Conservation (phyloP, 1,284 basidiomycete genomes). For the Sanguinoderma infundibulare region DNA sequence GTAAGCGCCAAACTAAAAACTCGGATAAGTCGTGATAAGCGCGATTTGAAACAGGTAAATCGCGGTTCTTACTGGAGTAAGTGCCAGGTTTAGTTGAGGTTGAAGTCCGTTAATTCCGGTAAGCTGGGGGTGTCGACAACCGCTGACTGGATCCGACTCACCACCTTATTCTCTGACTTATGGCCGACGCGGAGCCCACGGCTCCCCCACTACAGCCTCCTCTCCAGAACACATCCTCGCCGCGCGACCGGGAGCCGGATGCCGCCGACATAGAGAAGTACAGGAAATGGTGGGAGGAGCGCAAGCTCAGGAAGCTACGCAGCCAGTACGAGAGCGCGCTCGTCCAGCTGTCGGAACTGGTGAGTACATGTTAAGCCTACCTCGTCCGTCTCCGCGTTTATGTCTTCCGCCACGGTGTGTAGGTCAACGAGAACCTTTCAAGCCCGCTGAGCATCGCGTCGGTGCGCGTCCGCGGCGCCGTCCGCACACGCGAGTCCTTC, state of each 20-base stretch:
- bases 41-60: not conserved
- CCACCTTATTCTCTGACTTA: constrained; percentile 4
- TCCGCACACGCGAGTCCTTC: constrained; percentile 79
- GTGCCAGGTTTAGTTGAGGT: not conserved
- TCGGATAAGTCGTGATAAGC: not conserved
- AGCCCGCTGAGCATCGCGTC: constrained; percentile 68
- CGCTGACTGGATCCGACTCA: not conserved
- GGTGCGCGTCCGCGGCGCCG: constrained; percentile 82
- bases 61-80: not conserved
- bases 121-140: not conserved
- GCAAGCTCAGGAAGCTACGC: constrained; percentile 65
- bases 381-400: not conserved
- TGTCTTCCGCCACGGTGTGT: not conserved
- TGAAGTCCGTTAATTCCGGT: not conserved
- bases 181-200: constrained; percentile 32
- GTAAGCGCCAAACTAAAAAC: not conserved
- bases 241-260: constrained; percentile 58
- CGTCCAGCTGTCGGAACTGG: constrained; percentile 71
- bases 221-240: constrained; percentile 54
- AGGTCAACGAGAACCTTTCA: constrained; percentile 72
- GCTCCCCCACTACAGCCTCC: constrained; percentile 49
- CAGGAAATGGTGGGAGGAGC: constrained; percentile 70
- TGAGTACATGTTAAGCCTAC: constrained; percentile 41
- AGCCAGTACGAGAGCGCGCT: constrained; percentile 82
- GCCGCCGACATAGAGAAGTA: constrained; percentile 54